Conservation (phyloP, 2,329 filamentous ascomycete species). For the Calonectria pteridis region DNA sequence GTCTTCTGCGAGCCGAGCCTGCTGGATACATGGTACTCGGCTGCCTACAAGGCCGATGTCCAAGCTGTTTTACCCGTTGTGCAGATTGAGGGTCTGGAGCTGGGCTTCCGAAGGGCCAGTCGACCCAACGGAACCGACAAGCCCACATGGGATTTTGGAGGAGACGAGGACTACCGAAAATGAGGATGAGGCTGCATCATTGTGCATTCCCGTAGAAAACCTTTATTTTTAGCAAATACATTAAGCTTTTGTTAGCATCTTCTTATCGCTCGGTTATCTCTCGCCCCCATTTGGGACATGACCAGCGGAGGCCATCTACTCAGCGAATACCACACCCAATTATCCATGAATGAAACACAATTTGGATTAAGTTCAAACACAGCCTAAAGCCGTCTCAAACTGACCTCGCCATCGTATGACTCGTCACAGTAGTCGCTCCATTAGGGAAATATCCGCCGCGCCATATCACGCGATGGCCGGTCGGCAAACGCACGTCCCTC, state of each 20-base stretch:
- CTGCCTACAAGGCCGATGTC: constrained; percentile 44
- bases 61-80: constrained; percentile 59
- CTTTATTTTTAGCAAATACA: not conserved
- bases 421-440: not conserved
- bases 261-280: not conserved
- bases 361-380: not conserved
- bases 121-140: constrained; percentile 67
- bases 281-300: not conserved
- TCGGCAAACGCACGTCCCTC: constrained; percentile 9
- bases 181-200: not conserved
- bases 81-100: constrained; percentile 57
- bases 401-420: not conserved
- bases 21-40: constrained; percentile 30
- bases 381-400: not conserved
- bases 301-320: not conserved
- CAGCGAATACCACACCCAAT: not conserved
- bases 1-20: constrained; percentile 12
- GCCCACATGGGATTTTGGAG: constrained; percentile 67
- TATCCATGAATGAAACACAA: not conserved
- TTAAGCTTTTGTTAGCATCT: not conserved
- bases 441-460: constrained; percentile 6
- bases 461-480: not conserved
- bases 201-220: not conserved
- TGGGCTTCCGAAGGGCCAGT: constrained; percentile 62
- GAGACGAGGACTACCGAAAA: constrained; percentile 58